Evolutionary conservation across 192 early-diverging fungal genomes (phyloP), one percentile per base, ranked within the genome.

Genomic region (Coemansia sp.): DNA sequence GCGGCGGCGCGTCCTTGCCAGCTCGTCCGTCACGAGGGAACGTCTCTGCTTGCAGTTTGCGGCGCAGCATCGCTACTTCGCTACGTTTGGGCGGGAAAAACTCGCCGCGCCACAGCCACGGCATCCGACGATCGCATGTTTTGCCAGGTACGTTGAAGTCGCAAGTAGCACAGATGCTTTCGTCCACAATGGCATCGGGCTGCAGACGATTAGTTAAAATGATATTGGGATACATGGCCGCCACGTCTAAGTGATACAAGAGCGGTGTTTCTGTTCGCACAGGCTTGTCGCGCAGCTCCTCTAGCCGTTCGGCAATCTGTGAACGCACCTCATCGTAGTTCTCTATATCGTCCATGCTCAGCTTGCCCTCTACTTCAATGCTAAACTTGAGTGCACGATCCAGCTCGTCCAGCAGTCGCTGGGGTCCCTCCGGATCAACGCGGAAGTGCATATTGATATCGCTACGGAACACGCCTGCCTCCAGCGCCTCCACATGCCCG

Each of bases 151-250:
- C 70, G 59, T 99, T 96, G 50, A 91, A 97, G 72, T 97, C 93
- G 63, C 97, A 99, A 4, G 87, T 61, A 5, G 93, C 92, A 61
- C 94, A 97, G 2, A 80, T 78, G n/a, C 83, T 81, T 63, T 96
- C 94, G 18, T 86, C 81, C 19, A 97, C 85, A 23, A 99, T 91
- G 6, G 97, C 91, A 76, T 99, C 94, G 0, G 97, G 97, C 70
- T 99, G 97, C 9, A 99, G 71, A 18, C 97, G 86, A 64, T 99
- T 97, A 0, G 97, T 99, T 20, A 99, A 78, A 65, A 99, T 99
- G 56, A 99, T 99, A 63, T 99, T 99, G 14, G 97, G 97, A 55
- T 96, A 96, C 97, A 99, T 99, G 19, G 97, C 97, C 0, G 92
- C 97, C n/a, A 99, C 97, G 75, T 99, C 97, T 80, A 99, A 86